Evolutionary conservation across 2,329 filamentous ascomycete species (phyloP), one percentile per base, ranked within the genome.

Genomic region (Orbilia blumenaviensis): DNA sequence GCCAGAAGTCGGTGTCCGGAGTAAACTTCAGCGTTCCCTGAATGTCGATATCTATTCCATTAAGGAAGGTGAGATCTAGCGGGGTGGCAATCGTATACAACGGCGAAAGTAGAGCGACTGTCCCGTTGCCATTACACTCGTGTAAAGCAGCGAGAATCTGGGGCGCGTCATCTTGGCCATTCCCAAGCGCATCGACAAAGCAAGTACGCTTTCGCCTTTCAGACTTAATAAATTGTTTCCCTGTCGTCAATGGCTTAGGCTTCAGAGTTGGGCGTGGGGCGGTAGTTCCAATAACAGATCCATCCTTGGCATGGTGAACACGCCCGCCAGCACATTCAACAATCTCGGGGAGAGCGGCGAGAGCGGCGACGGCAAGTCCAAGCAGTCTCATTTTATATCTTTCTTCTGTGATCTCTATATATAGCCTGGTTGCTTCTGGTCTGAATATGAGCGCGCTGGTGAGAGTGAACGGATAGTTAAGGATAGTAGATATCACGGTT

Each of bases 1-100:
- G 85, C 90, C 90, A 92, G 82, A 91, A 92, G 78, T 88, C 86
- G 1, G 89, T 89, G 80, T 92, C 88, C 60, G 89, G 86, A 66
- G 86, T 87, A 82, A 92, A 92, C 25, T 76, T 66, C 12, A 79
- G 60, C 9, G 67, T 79, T 18, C 78, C 78, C 14, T 68, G 77
- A n/a, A 83, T 84, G 84, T 87, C 86, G 3, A 91, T 82, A 81
- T 92, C 90, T 29, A 92, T 85, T 78, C 87, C 84, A 46, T 88
- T 84, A 16, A 91, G 83, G 81, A 89, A 90, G 0, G 88, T 90
- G 78, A 91, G 82, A 79, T 92, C 88, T 34, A 92, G 81, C 0
- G 89, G 88, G 0, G 88, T 90, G 12, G 86, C 89, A 75, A 92
- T 86, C 1, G 85, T 87, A 80, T 91, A 92, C 69, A 84, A 83